These are phyloP conservation scores for Teratosphaeria zuluensis DNA, from an alignment of 2,329 filamentous ascomycete species.

Conservation along the genomic window DNA sequence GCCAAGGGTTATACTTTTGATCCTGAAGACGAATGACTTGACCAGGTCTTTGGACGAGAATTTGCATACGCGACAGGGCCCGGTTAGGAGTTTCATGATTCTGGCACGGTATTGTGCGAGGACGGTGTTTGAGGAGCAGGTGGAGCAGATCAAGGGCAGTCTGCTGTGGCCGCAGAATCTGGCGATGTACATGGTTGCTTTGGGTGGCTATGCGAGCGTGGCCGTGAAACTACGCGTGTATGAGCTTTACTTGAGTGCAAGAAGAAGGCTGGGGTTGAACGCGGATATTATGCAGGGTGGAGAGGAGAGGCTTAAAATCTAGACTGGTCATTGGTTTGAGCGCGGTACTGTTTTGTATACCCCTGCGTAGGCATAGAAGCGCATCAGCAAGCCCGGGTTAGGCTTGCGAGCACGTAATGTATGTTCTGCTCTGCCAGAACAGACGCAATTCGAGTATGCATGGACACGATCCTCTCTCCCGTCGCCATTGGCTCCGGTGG, in stretches of 20 bases:
- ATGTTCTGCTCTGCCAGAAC: neutral
- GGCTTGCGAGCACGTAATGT: neutral
- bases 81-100: conserved; percentile 53
- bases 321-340: neutral
- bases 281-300: conserved; percentile 2
- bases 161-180: conserved; percentile 45
- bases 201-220: conserved; percentile 44
- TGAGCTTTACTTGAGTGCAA: conserved; percentile 45
- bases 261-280: conserved; percentile 39
- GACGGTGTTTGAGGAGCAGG: conserved; percentile 52
- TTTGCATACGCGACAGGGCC: conserved; percentile 60
- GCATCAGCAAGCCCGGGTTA: neutral
- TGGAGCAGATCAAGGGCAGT: conserved; percentile 43
- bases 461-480: neutral
- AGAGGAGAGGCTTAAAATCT: neutral
- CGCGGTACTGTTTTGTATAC: neutral
- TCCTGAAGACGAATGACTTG: conserved; percentile 95
- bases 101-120: conserved; percentile 54
- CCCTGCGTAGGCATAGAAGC: neutral
- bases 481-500: neutral
- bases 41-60: conserved; percentile 91
- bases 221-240: conserved; percentile 50
- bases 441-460: neutral
- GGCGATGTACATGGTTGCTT: conserved; percentile 41
- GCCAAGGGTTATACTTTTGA: conserved; percentile 83